Percentiles rank a stretch among this genome's conserved stretches.
Evolutionary conservation across 768 basidiomycete genomes (phyloP).

Genomic region (Dacryopinax primogenitus): DNA sequence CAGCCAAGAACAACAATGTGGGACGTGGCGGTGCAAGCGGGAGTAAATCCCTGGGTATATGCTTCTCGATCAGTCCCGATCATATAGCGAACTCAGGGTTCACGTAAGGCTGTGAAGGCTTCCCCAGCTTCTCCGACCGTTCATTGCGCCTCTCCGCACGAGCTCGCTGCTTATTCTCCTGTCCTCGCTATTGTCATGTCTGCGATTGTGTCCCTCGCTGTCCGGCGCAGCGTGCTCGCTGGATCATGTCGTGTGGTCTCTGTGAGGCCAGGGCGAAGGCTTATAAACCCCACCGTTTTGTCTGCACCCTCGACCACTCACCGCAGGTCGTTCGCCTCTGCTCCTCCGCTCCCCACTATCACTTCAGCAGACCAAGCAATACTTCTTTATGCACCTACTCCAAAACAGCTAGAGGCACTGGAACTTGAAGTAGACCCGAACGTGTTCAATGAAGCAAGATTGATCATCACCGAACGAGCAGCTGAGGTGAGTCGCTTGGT

Average conservation of each 20-base stretch:
- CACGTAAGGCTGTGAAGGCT: neutral
- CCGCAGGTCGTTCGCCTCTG: neutral
- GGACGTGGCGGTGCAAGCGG: neutral
- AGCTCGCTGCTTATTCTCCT: slow-evolving; percentile 5
- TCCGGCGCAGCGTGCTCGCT: neutral
- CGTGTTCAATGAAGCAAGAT: slow-evolving; percentile 1
- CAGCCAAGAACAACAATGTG: neutral
- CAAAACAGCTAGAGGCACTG: slow-evolving; percentile 13
- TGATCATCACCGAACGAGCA: slow-evolving; percentile 16
- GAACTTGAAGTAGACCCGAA: slow-evolving; percentile 14
- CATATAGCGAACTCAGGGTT: neutral
- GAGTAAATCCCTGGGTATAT: neutral
- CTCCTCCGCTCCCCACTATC: neutral
- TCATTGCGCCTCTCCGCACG: neutral
- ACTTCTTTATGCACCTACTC: slow-evolving; percentile 12
- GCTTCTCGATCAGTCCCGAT: slow-evolving; percentile 6
- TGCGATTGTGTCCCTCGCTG: neutral
- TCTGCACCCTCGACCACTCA: neutral
- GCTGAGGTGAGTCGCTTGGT: slow-evolving; percentile 15
- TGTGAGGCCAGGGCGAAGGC: neutral
- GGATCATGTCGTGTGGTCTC: neutral
- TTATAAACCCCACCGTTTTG: neutral
- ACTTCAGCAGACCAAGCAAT: slow-evolving; percentile 8
- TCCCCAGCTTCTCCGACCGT: slow-evolving; percentile 2
- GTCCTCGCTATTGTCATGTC: neutral